phyloP scores from a whole-genome alignment of 2,329 filamentous ascomycete species.

The Didymella sp. region DNA sequence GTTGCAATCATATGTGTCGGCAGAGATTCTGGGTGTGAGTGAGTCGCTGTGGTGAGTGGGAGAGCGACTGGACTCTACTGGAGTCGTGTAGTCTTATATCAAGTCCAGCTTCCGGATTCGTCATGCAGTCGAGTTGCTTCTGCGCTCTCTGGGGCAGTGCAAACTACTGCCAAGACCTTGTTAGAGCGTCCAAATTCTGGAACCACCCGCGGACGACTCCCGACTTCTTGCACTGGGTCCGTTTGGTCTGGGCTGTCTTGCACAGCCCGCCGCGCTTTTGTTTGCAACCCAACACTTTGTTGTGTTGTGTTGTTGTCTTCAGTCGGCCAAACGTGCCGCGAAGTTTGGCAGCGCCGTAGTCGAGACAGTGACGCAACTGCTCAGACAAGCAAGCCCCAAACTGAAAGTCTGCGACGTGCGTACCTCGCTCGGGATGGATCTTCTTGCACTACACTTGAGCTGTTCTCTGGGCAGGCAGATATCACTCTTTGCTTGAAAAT shows the following conservation, averaged over 20 bases:
- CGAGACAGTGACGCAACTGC: slow-evolving; percentile 19
- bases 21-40: slow-evolving; percentile 8
- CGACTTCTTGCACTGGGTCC: slow-evolving; percentile 7
- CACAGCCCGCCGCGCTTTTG: slow-evolving; percentile 15
- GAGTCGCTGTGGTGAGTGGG: slow-evolving; percentile 24
- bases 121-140: slow-evolving; percentile 16
- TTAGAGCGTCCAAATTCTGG: slow-evolving; percentile 23
- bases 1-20: slow-evolving; percentile 26
- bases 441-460: background rate
- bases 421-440: slow-evolving; percentile 20
- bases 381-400: slow-evolving; percentile 8
- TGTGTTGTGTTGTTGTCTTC: slow-evolving; percentile 7
- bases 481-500: background rate
- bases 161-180: slow-evolving; percentile 25
- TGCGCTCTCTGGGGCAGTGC: slow-evolving; percentile 20
- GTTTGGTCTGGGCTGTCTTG: slow-evolving; percentile 14
- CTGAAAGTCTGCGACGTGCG: slow-evolving; percentile 18
- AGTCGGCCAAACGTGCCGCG: slow-evolving; percentile 26
- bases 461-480: slow-evolving; percentile 20
- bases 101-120: slow-evolving; percentile 30
- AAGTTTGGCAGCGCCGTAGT: slow-evolving; percentile 20
- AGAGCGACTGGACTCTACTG: slow-evolving; percentile 18
- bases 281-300: slow-evolving; percentile 1
- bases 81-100: slow-evolving; percentile 42
- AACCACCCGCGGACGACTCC: slow-evolving; percentile 4